phyloP scores from a whole-genome alignment of 225 moss, liverwort and hornwort species.

The Climacium dendroides region DNA sequence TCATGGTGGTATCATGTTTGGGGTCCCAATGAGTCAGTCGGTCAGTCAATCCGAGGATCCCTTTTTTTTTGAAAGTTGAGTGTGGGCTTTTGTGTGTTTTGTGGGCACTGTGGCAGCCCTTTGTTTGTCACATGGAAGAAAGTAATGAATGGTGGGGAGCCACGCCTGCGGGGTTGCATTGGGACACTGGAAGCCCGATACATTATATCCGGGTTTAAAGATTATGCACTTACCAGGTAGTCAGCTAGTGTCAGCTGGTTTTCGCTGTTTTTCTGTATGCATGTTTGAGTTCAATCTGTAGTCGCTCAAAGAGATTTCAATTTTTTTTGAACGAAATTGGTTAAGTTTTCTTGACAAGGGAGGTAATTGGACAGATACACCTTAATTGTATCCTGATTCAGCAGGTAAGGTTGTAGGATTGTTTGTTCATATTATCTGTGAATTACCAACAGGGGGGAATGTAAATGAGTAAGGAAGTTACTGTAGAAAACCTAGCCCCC shows the following conservation, averaged over 20 bases:
- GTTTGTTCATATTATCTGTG: background rate
- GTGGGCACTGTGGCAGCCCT: conserved; percentile 70
- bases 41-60: background rate
- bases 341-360: background rate
- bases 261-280: background rate
- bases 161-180: conserved; percentile 98
- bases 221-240: conserved; percentile 99
- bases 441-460: background rate
- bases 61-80: conserved; percentile 5
- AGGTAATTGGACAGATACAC: background rate
- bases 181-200: conserved; percentile 98
- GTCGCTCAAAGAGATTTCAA: background rate
- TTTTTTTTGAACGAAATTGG: background rate
- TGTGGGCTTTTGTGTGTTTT: conserved; percentile 31
- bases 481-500: background rate
- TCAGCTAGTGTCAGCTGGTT: background rate
- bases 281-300: background rate
- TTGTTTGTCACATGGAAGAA: conserved; percentile 99
- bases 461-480: background rate
- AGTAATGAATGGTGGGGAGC: conserved; percentile 92
- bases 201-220: conserved; percentile 94
- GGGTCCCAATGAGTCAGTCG: background rate
- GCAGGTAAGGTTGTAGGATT: background rate
- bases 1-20: conserved; percentile 12
- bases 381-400: background rate